These are phyloP conservation scores for Hanseniaspora pseudoguilliermondii DNA, from an alignment of 805 yeast species.

Conservation along the genomic window DNA sequence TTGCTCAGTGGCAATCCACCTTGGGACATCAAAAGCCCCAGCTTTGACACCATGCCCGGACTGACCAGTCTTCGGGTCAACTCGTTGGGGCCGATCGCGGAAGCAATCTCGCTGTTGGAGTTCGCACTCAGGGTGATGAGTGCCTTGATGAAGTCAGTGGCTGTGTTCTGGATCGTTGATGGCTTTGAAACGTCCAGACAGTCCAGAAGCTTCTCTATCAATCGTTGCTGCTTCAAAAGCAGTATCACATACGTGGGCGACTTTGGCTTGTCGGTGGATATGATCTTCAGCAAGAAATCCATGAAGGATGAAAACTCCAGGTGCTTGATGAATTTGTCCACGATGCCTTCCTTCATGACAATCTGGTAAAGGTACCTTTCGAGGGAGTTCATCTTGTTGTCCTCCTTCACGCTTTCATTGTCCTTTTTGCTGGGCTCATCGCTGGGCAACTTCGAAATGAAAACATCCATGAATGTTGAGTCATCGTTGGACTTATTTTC, in stretches of 20 bases:
- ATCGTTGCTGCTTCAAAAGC: conserved; percentile 53
- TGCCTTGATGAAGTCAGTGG: conserved; percentile 90
- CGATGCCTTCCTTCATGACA: conserved; percentile 53
- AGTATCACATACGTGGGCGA: conserved; percentile 78
- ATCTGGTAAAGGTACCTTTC: conserved; percentile 44
- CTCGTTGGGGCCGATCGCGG: conserved; percentile 93
- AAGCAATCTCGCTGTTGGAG: conserved; percentile 71
- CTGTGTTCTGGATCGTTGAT: conserved; percentile 75
- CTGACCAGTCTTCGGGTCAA: conserved; percentile 83
- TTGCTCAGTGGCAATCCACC: conserved; percentile 84
- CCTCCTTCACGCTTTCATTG: background rate
- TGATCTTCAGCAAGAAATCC: conserved; percentile 80
- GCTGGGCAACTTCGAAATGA: background rate
- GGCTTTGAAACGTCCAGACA: conserved; percentile 56
- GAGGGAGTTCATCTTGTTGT: background rate
- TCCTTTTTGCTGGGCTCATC: background rate
- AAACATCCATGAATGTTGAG: conserved; percentile 2
- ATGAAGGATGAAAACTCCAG: conserved; percentile 87
- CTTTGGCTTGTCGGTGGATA: conserved; percentile 87
- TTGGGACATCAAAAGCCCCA: conserved; percentile 64
- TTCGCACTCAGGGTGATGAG: conserved; percentile 88
- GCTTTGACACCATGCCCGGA: conserved; percentile 47
- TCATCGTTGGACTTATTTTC: background rate
- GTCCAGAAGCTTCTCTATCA: conserved; percentile 60
- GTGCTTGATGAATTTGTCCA: conserved; percentile 68